These are phyloP conservation scores for Avicennia marina DNA, from an alignment of 257 asterid species.

Conservation along the genomic window DNA sequence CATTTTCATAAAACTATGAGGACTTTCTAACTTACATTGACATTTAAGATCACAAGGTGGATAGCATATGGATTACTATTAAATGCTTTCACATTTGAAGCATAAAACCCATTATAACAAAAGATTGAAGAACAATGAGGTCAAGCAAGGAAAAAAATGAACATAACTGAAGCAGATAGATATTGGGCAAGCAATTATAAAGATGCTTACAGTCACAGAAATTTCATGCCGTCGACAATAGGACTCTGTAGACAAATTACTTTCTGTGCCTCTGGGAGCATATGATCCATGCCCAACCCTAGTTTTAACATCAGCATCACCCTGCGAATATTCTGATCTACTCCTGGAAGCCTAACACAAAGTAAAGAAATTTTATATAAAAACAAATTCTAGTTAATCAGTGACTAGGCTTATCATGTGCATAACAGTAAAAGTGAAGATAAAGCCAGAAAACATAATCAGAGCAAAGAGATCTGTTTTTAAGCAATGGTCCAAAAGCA, in stretches of 20 bases:
- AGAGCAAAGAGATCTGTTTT: background rate
- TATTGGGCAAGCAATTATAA: background rate
- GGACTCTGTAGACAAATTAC: conserved; percentile 51
- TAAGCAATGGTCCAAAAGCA: background rate
- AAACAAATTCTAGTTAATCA: background rate
- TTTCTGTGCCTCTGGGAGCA: conserved; percentile 43
- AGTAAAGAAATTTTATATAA: background rate
- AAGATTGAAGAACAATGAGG: background rate
- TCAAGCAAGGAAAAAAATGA: background rate
- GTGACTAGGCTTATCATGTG: background rate
- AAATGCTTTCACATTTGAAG: background rate
- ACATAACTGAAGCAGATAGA: conserved; percentile 3
- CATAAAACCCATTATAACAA: background rate
- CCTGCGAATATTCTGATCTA: conserved; percentile 39
- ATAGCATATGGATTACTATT: background rate
- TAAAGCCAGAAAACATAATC: background rate
- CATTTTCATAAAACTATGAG: background rate
- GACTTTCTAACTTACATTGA: no score
- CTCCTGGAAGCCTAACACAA: conserved; percentile 41
- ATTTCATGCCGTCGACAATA: conserved; percentile 81
- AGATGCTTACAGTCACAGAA: conserved; percentile 62
- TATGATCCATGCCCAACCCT: conserved; percentile 30
- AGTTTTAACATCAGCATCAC: conserved; percentile 30
- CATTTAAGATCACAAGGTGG: no score
- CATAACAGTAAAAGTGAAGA: background rate